Conservation (phyloP, 2,329 filamentous ascomycete genomes). For the Ascochyta viciae-villosae region DNA sequence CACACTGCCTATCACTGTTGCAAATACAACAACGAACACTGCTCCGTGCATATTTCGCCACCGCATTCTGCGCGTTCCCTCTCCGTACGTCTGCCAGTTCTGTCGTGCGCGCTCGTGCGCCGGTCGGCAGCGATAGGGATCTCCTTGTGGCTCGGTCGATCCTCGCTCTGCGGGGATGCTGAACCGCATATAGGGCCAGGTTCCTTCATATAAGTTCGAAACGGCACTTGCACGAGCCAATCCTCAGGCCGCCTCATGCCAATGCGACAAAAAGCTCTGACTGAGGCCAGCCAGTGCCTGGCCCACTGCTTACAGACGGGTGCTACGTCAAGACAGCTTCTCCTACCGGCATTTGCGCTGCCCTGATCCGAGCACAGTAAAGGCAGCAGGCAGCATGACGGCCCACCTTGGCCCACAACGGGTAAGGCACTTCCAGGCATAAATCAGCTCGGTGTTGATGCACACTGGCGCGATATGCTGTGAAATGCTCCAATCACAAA, state of each 20-base stretch:
- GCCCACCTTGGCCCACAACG: constrained; percentile 28
- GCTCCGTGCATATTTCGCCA: constrained; percentile 22
- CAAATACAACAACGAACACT: constrained; percentile 14
- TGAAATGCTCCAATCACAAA: constrained; percentile 11
- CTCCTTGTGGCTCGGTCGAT: constrained; percentile 48
- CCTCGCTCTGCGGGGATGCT: constrained; percentile 40
- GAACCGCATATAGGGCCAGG: constrained; percentile 50
- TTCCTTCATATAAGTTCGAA: constrained; percentile 46
- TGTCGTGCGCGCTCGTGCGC: constrained; percentile 40
- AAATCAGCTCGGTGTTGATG: constrained; percentile 28
- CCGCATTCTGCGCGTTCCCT: constrained; percentile 24
- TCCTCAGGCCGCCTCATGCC: constrained; percentile 45
- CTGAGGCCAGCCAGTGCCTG: constrained; percentile 33
- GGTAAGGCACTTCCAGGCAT: constrained; percentile 41
- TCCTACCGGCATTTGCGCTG: constrained; percentile 41
- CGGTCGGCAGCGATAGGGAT: constrained; percentile 35
- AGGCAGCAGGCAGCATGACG: constrained; percentile 37
- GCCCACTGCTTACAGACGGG: constrained; percentile 43
- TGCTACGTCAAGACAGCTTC: constrained; percentile 47
- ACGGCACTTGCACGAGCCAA: constrained; percentile 51
- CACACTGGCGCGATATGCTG: constrained; percentile 31
- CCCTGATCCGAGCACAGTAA: constrained; percentile 30
- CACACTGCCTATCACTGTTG: constrained; percentile 8
- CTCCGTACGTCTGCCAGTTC: constrained; percentile 33
- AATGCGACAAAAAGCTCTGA: constrained; percentile 47